A percentile compares a stretch with the other conserved stretches of the same genome.
phyloP scores from a whole-genome alignment of 148 eudicot genomes.

The Dysphania ambrosioides region DNA sequence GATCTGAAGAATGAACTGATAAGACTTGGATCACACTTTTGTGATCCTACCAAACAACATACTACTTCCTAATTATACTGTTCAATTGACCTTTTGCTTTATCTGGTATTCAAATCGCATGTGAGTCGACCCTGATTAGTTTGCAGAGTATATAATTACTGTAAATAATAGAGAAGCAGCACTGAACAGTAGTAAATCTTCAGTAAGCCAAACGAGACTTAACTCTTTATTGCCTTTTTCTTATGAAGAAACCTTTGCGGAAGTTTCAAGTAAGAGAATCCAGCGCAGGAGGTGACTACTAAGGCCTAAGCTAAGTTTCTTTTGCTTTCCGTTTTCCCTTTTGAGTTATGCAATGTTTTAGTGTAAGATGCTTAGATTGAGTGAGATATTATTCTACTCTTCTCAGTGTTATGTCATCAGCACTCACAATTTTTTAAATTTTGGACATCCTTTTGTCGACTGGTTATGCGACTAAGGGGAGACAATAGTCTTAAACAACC shows the following conservation, averaged over 20 bases:
- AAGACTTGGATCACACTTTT: conserved; percentile 25
- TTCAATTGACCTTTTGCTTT: background rate
- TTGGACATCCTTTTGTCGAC: background rate
- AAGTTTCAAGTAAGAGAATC: conserved; percentile 21
- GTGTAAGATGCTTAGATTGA: background rate
- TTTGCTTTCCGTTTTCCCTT: background rate
- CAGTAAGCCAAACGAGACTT: background rate
- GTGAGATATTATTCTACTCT: background rate
- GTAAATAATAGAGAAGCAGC: background rate
- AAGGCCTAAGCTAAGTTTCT: background rate
- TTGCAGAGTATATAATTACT: background rate
- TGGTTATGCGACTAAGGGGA: background rate
- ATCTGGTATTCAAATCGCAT: background rate
- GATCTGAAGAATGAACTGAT: conserved; percentile 16
- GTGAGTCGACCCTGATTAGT: background rate
- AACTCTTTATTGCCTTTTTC: conserved; percentile 1
- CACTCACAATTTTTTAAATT: no score
- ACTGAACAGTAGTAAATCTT: background rate
- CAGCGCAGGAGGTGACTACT: background rate
- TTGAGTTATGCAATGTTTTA: background rate
- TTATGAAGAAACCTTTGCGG: conserved; percentile 21
- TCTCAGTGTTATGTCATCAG: background rate
- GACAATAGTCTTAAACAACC: background rate
- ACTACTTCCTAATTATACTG: background rate
- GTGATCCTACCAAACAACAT: background rate